These are phyloP conservation scores for Kandelia obovata DNA, from an alignment of 345 rosid genomes.

Conservation along the genomic window DNA sequence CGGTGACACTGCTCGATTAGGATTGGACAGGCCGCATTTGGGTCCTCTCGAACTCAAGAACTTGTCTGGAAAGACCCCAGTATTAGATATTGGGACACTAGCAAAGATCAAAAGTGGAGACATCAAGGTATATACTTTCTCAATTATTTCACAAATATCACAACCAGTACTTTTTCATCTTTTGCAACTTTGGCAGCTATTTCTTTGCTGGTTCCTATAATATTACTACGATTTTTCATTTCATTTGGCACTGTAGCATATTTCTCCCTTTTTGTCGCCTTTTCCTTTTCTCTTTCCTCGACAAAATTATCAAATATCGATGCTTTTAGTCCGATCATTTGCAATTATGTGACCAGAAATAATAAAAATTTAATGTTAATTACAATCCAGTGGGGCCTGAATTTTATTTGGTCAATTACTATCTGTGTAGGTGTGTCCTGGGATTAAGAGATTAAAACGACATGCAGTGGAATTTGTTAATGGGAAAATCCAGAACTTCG, in stretches of 20 bases:
- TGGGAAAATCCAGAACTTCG: constrained; percentile 60
- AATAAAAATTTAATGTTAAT: too few species aligned
- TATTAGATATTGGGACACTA: constrained; percentile 76
- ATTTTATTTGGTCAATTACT: neutral
- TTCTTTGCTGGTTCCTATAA: constrained; percentile 3
- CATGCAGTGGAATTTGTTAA: constrained; percentile 65
- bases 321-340: neutral
- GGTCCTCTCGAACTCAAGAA: constrained; percentile 80
- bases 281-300: neutral
- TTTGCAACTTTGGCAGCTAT: neutral
- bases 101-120: constrained; percentile 68
- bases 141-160: neutral
- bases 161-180: neutral
- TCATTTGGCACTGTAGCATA: neutral
- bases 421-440: constrained; percentile 50
- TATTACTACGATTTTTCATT: neutral
- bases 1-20: constrained; percentile 62
- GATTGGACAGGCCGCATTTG: constrained; percentile 60
- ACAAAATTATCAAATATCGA: neutral
- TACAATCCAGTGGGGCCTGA: neutral
- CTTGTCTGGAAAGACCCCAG: constrained; percentile 78
- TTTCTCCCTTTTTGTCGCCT: constrained; percentile 14
- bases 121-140: constrained; percentile 51
- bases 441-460: constrained; percentile 47
- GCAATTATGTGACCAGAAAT: neutral